phyloP scores from a whole-genome alignment of 1,284 basidiomycete species.

The Puccinia horiana region DNA sequence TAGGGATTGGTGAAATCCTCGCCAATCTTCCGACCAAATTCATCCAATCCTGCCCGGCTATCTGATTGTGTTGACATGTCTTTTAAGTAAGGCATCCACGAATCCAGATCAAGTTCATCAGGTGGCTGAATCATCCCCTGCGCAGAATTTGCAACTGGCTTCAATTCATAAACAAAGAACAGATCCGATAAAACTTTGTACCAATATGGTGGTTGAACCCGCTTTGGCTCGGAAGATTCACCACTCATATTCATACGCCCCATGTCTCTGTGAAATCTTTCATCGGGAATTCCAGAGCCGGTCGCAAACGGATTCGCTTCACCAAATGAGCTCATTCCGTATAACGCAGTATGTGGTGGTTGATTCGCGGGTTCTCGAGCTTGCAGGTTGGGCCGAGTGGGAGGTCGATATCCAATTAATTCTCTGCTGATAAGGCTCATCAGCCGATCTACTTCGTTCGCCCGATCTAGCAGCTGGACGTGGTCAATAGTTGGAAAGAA shows the following conservation, averaged over 20 bases:
- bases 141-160: constrained; percentile 76
- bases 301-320: constrained; percentile 38
- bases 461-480: constrained; percentile 32
- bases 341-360: constrained; percentile 19
- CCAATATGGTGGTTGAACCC: constrained; percentile 71
- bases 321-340: constrained; percentile 33
- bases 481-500: constrained; percentile 33
- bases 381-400: constrained; percentile 3
- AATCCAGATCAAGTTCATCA: constrained; percentile 78
- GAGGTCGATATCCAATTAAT: constrained; percentile 34
- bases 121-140: constrained; percentile 79
- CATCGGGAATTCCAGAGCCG: constrained; percentile 8
- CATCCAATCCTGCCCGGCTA: constrained; percentile 56
- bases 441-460: constrained; percentile 25
- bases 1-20: constrained; percentile 55
- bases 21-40: constrained; percentile 53
- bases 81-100: constrained; percentile 70
- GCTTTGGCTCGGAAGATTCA: constrained; percentile 4
- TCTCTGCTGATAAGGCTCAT: constrained; percentile 15
- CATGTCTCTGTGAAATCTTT: background rate
- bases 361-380: background rate
- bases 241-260: background rate
- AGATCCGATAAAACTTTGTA: constrained; percentile 82
- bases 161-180: constrained; percentile 77
- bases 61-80: constrained; percentile 46